Percentiles rank a stretch among this genome's conserved stretches.
phyloP scores from a whole-genome alignment of 2,329 filamentous ascomycete genomes.

The Fusarium sulawesiense region DNA sequence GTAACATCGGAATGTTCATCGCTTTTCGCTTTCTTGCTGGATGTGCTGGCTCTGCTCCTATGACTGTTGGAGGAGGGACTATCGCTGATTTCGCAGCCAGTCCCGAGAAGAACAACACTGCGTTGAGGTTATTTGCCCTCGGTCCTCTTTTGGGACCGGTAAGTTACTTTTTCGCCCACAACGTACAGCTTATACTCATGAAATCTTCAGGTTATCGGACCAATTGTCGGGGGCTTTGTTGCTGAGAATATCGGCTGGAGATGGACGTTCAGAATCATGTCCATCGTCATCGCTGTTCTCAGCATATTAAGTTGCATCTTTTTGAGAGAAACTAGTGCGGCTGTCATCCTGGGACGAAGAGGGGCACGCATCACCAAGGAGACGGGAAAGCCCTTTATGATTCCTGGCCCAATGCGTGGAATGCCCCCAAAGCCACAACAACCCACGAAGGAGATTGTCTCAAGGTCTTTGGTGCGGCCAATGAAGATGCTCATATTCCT shows the following conservation, averaged over 20 bases:
- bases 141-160: constrained; percentile 68
- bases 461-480: constrained; percentile 54
- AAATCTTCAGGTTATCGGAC: constrained; percentile 36
- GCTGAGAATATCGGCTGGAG: constrained; percentile 60
- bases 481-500: constrained; percentile 63
- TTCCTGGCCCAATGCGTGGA: constrained; percentile 28
- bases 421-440: constrained; percentile 22
- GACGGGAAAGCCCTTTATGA: constrained; percentile 26
- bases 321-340: constrained; percentile 46
- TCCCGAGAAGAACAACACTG: constrained; percentile 67
- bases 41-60: constrained; percentile 68
- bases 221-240: constrained; percentile 58
- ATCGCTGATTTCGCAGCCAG: constrained; percentile 69
- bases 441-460: constrained; percentile 19
- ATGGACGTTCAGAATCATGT: constrained; percentile 63
- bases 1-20: constrained; percentile 70
- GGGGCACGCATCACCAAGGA: constrained; percentile 22
- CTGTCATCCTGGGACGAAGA: constrained; percentile 13
- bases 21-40: constrained; percentile 70
- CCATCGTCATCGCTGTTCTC: constrained; percentile 50
- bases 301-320: constrained; percentile 31
- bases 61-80: constrained; percentile 74
- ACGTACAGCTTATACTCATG: constrained; percentile 8
- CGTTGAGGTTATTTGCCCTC: constrained; percentile 71
- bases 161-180: background rate